Percentiles rank a stretch among this genome's conserved stretches.
Conservation (phyloP, 2,329 filamentous ascomycete genomes). For the Pezicula radicicola region DNA sequence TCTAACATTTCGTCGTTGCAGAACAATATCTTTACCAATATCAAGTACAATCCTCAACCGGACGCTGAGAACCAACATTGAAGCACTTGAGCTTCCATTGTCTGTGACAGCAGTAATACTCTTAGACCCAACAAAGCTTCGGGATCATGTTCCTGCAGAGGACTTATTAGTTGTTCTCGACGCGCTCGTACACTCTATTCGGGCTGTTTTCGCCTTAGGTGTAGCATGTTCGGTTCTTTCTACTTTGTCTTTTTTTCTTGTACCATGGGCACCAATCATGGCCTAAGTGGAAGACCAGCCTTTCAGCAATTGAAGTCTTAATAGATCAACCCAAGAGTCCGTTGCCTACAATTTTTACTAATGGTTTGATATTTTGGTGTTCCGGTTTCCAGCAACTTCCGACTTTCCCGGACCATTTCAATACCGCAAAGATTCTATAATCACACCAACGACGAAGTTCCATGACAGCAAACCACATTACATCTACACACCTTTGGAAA, state of each 20-base stretch:
- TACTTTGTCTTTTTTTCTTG: slow-evolving; percentile 2
- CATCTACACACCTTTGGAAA: too few relatives aligned
- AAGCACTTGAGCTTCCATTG: slow-evolving; percentile 2
- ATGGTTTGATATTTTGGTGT: too few relatives aligned
- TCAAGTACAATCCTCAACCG: slow-evolving; percentile 3
- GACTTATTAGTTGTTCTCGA: neutral
- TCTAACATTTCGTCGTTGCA: neutral
- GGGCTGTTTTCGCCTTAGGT: neutral
- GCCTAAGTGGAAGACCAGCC: too few relatives aligned
- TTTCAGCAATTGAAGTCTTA: too few relatives aligned
- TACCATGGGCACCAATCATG: slow-evolving; percentile 2
- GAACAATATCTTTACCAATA: slow-evolving; percentile 1
- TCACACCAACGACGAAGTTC: too few relatives aligned
- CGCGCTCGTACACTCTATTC: neutral
- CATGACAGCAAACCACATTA: too few relatives aligned
- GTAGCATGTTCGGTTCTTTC: neutral
- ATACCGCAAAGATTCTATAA: too few relatives aligned
- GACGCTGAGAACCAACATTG: neutral
- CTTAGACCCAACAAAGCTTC: slow-evolving; percentile 1
- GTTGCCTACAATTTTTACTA: too few relatives aligned
- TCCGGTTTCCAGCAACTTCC: too few relatives aligned
- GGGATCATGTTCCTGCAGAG: neutral
- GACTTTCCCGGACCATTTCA: too few relatives aligned
- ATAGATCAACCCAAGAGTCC: too few relatives aligned
- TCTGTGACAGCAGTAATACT: neutral